Conservation (phyloP, 768 basidiomycete genomes). For the Mrakia gelida region DNA sequence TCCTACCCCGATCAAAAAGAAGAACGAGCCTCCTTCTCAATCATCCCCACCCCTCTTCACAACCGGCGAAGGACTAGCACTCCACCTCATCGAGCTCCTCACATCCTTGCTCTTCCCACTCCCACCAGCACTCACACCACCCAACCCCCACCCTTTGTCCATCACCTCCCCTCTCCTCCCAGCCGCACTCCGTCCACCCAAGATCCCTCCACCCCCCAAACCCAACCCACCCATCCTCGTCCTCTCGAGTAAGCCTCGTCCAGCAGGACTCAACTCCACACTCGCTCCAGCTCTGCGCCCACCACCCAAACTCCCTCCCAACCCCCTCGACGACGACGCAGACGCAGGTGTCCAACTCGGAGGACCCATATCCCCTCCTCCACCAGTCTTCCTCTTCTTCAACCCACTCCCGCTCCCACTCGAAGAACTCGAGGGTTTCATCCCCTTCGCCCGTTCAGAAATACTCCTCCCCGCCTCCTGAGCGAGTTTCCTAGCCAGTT, state of each 20-base stretch:
- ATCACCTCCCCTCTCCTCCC: constrained; percentile 32
- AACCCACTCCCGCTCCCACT: not conserved
- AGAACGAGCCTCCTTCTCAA: not conserved
- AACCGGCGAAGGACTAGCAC: constrained; percentile 25
- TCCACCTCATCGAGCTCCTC: constrained; percentile 35
- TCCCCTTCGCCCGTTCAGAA: constrained; percentile 47
- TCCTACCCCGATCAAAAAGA: not conserved
- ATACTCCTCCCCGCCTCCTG: constrained; percentile 75
- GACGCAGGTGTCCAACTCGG: constrained; percentile 13
- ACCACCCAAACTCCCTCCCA: constrained; percentile 3
- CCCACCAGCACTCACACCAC: constrained; percentile 20
- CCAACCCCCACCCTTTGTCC: constrained; percentile 25
- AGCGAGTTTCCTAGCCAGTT: constrained; percentile 73
- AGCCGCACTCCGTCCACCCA: not conserved
- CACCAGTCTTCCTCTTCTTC: not conserved
- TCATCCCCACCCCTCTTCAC: constrained; percentile 49
- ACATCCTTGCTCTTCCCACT: constrained; percentile 28
- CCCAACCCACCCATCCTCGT: not conserved
- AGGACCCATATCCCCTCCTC: constrained; percentile 15
- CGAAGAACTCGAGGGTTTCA: constrained; percentile 18
- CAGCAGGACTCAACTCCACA: constrained; percentile 33
- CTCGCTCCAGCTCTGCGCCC: constrained; percentile 29
- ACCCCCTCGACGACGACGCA: not conserved
- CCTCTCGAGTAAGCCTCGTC: constrained; percentile 29
- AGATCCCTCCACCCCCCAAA: not conserved